Conservation (phyloP, 2,329 filamentous ascomycete species). For the Cercospora janseana region DNA sequence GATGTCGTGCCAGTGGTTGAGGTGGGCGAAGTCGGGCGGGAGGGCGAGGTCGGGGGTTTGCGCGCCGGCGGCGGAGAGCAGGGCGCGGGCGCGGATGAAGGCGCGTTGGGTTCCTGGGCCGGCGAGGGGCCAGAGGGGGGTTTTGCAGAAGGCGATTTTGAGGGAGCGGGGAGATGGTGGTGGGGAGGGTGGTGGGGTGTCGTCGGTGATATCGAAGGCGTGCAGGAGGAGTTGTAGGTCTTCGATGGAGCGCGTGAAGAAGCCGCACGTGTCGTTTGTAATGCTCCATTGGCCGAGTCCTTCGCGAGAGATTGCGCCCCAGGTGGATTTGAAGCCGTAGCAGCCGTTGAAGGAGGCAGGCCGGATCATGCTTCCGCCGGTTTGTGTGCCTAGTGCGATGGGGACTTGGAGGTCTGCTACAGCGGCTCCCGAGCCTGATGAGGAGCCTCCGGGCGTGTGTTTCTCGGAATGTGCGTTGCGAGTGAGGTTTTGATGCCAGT, state of each 20-base stretch:
- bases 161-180: slow-evolving; percentile 38
- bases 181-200: slow-evolving; percentile 39
- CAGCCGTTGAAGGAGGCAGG: slow-evolving; percentile 65
- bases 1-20: slow-evolving; percentile 53
- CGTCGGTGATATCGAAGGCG: slow-evolving; percentile 27
- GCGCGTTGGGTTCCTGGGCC: slow-evolving; percentile 39
- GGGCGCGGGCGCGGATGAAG: slow-evolving; percentile 34
- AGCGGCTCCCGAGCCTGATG: slow-evolving; percentile 64
- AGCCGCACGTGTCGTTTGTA: slow-evolving; percentile 61
- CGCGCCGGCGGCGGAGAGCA: slow-evolving; percentile 50
- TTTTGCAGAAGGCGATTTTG: slow-evolving; percentile 58
- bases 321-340: slow-evolving; percentile 63
- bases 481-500: slow-evolving; percentile 40
- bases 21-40: slow-evolving; percentile 48
- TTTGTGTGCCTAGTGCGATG: slow-evolving; percentile 63
- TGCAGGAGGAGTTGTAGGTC: slow-evolving; percentile 59
- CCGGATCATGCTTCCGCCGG: slow-evolving; percentile 62
- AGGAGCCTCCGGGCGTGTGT: slow-evolving; percentile 65
- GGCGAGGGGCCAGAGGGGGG: slow-evolving; percentile 49
- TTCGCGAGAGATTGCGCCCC: slow-evolving; percentile 61
- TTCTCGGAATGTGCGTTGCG: slow-evolving; percentile 54
- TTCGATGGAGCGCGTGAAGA: slow-evolving; percentile 57
- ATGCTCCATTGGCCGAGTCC: slow-evolving; percentile 59
- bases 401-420: slow-evolving; percentile 65
- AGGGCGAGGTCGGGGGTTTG: slow-evolving; percentile 57